These are phyloP conservation scores for Aspergillus pseudoviridinutans DNA, from an alignment of 2,329 filamentous ascomycete genomes.

Conservation along the genomic window DNA sequence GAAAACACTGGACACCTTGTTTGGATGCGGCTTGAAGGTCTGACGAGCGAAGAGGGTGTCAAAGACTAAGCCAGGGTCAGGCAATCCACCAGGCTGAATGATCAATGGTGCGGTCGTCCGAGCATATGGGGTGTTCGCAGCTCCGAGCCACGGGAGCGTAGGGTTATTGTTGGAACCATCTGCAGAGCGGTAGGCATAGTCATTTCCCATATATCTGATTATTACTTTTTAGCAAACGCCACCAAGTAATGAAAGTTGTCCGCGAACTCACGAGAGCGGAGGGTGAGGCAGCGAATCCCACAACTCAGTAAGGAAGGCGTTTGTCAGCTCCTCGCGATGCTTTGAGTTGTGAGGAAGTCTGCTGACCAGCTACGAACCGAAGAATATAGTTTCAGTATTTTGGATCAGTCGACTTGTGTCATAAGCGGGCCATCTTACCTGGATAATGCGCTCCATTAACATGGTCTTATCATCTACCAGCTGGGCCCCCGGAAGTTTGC, in stretches of 20 bases:
- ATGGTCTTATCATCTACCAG: conserved; percentile 71
- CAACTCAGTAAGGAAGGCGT: conserved; percentile 63
- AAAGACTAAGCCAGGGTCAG: conserved; percentile 57
- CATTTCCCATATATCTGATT: conserved; percentile 44
- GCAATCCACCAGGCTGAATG: conserved; percentile 60
- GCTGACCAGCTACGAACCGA: conserved; percentile 53
- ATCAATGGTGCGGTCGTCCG: conserved; percentile 59
- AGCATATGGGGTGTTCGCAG: conserved; percentile 64
- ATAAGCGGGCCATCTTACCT: conserved; percentile 28
- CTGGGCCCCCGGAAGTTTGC: conserved; percentile 57
- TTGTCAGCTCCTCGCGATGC: conserved; percentile 60
- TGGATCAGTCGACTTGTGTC: not conserved
- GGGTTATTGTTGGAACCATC: conserved; percentile 73
- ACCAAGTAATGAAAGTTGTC: not conserved
- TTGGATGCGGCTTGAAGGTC: conserved; percentile 54
- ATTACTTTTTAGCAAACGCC: conserved; percentile 7
- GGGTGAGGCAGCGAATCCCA: conserved; percentile 72
- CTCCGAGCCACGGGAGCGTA: conserved; percentile 61
- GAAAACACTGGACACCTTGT: conserved; percentile 67
- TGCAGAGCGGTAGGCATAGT: conserved; percentile 62
- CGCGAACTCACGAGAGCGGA: conserved; percentile 54
- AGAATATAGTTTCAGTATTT: not conserved
- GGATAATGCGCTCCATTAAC: conserved; percentile 70
- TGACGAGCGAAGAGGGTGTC: conserved; percentile 42
- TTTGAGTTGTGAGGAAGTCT: conserved; percentile 61